phyloP scores from a whole-genome alignment of 169 alveolate species.

The Theileria sp. region DNA sequence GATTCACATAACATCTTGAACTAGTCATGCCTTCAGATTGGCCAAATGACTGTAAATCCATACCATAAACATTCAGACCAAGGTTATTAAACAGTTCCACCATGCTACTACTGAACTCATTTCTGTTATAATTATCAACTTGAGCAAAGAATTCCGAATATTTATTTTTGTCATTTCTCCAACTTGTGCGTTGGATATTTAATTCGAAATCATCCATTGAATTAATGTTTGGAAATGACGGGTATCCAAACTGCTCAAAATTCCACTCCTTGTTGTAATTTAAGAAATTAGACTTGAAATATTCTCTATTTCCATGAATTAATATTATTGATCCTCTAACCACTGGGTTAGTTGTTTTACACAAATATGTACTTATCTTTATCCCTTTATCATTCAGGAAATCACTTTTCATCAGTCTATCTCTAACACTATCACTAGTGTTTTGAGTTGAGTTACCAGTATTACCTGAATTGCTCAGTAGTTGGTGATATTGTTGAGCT shows the following conservation, averaged over 20 bases:
- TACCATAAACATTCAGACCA: not conserved
- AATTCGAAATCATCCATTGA: not conserved
- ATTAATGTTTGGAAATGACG: constrained; percentile 6
- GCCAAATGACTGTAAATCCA: not conserved
- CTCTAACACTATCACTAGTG: too few relatives aligned
- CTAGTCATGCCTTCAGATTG: not conserved
- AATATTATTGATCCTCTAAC: not conserved
- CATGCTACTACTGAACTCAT: not conserved
- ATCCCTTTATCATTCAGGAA: not conserved
- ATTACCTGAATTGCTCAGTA: too few relatives aligned
- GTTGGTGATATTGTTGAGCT: too few relatives aligned
- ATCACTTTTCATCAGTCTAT: not conserved
- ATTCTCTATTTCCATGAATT: constrained; percentile 5
- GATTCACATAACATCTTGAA: not conserved
- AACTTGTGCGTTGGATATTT: too few relatives aligned
- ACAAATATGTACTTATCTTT: not conserved
- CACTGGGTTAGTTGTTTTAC: not conserved
- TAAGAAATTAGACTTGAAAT: not conserved
- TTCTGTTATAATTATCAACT: too few relatives aligned
- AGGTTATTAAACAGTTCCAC: not conserved
- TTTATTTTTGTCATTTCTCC: too few relatives aligned
- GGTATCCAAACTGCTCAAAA: constrained; percentile 10
- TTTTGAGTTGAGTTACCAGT: too few relatives aligned
- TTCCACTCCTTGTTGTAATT: not conserved
- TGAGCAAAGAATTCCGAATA: too few relatives aligned